Conservation (phyloP, 2,329 filamentous ascomycete genomes). For the Cucurbitaria berberidis region DNA sequence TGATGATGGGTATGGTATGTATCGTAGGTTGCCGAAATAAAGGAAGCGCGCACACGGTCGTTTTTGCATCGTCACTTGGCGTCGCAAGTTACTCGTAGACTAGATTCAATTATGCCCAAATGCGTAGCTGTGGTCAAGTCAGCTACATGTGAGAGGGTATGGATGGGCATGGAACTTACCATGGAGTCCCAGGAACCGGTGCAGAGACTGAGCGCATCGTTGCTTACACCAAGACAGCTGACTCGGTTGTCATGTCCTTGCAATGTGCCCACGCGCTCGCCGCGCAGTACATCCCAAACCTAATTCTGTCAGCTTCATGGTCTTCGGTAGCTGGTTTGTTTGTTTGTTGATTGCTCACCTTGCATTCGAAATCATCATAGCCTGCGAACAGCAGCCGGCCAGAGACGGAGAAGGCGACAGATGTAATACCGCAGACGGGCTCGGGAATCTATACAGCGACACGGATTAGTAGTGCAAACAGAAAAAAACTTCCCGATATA, state of each 20-base stretch:
- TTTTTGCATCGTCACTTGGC: constrained; percentile 43
- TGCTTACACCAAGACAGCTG: constrained; percentile 97
- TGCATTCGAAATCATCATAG: constrained; percentile 99
- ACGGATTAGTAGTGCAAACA: constrained; percentile 32
- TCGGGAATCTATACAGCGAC: constrained; percentile 79
- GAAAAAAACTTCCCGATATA: background rate
- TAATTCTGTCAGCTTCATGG: constrained; percentile 57
- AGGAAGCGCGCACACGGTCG: constrained; percentile 34
- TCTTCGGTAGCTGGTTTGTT: constrained; percentile 6
- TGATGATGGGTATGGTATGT: constrained; percentile 39
- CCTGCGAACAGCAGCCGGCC: constrained; percentile 93
- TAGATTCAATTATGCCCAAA: constrained; percentile 55
- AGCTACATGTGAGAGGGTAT: constrained; percentile 21
- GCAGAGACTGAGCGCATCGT: constrained; percentile 98
- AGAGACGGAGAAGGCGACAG: constrained; percentile 96
- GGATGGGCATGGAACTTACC: constrained; percentile 66
- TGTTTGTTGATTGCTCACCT: constrained; percentile 65
- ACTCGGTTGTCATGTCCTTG: constrained; percentile 98
- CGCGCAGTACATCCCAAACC: constrained; percentile 98
- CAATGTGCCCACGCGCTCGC: constrained; percentile 94
- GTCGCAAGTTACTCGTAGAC: constrained; percentile 26
- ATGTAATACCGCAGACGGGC: constrained; percentile 97
- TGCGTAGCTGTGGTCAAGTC: constrained; percentile 53
- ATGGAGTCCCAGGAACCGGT: constrained; percentile 99
- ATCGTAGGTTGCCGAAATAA: constrained; percentile 37